These are phyloP conservation scores for Tillandsia leiboldiana DNA, from an alignment of 176 grass and related monocot species.

Conservation along the genomic window DNA sequence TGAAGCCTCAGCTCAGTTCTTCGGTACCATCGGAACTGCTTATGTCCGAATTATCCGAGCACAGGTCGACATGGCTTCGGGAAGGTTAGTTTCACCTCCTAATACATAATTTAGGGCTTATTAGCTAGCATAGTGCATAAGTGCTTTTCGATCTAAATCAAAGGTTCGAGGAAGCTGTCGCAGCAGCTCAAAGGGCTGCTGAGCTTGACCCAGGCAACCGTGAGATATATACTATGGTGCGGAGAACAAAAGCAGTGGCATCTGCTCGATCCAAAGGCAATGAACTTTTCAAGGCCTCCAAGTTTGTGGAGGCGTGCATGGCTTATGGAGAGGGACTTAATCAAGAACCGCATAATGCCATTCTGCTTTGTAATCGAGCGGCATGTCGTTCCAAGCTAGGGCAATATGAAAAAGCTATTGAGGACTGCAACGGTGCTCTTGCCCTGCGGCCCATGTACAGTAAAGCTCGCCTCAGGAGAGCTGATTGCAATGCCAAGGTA, in stretches of 20 bases:
- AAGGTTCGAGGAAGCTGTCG: slow-evolving; percentile 71
- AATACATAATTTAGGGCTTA: background rate
- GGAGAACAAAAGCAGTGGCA: slow-evolving; percentile 40
- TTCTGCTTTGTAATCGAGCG: slow-evolving; percentile 85
- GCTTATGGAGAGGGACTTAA: slow-evolving; percentile 63
- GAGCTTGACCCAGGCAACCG: slow-evolving; percentile 68
- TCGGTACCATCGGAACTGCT: slow-evolving; percentile 51
- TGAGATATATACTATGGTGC: slow-evolving; percentile 42
- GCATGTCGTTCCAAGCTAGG: slow-evolving; percentile 71
- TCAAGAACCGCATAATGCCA: slow-evolving; percentile 40
- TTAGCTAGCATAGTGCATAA: background rate
- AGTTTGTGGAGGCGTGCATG: slow-evolving; percentile 65
- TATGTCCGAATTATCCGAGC: slow-evolving; percentile 59
- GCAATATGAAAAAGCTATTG: slow-evolving; percentile 70
- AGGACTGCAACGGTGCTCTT: slow-evolving; percentile 73
- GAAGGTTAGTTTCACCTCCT: slow-evolving; percentile 34
- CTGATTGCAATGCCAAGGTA: slow-evolving; percentile 88
- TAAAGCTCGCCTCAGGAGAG: slow-evolving; percentile 78
- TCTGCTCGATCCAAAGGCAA: slow-evolving; percentile 70
- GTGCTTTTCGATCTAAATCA: background rate
- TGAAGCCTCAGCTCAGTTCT: slow-evolving; percentile 58
- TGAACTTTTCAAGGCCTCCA: slow-evolving; percentile 67
- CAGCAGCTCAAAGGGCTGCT: slow-evolving; percentile 48
- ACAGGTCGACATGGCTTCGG: slow-evolving; percentile 72
- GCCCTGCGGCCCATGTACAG: slow-evolving; percentile 60